phyloP scores from a whole-genome alignment of 495 filamentous ascomycete species.

The Xylaria bambusicola region DNA sequence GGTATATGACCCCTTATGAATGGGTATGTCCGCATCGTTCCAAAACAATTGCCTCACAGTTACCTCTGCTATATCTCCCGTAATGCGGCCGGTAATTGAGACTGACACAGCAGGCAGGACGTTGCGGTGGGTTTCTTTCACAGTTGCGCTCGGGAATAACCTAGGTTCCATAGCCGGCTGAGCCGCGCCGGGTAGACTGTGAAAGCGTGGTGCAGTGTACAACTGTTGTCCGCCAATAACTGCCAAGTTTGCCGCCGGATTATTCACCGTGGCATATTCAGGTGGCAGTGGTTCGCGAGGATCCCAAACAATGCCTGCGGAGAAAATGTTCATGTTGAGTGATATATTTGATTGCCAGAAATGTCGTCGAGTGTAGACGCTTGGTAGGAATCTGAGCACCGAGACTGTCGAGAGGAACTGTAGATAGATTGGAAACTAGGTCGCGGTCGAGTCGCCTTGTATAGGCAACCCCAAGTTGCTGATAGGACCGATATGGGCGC shows the following conservation, averaged over 20 bases:
- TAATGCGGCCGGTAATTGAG: constrained; percentile 44
- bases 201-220: background rate
- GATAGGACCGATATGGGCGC: no score
- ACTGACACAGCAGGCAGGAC: constrained; percentile 48
- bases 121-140: background rate
- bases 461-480: background rate
- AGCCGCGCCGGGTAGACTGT: background rate
- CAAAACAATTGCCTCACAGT: constrained; percentile 53
- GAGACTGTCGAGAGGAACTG: no score
- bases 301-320: constrained; percentile 8
- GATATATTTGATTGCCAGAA: background rate
- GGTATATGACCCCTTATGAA: constrained; percentile 51
- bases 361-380: no score
- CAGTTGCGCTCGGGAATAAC: background rate
- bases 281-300: constrained; percentile 10
- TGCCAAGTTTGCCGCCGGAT: background rate
- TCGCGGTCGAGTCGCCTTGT: background rate
- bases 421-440: no score
- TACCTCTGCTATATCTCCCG: constrained; percentile 45
- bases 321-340: background rate
- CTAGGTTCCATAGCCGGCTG: background rate
- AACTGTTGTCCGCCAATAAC: background rate
- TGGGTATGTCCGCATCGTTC: constrained; percentile 38
- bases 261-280: background rate
- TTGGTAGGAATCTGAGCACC: no score